Percentiles rank a stretch among this genome's conserved stretches.
Conservation (phyloP, 2,329 filamentous ascomycete species). For the Fusarium devonianum region DNA sequence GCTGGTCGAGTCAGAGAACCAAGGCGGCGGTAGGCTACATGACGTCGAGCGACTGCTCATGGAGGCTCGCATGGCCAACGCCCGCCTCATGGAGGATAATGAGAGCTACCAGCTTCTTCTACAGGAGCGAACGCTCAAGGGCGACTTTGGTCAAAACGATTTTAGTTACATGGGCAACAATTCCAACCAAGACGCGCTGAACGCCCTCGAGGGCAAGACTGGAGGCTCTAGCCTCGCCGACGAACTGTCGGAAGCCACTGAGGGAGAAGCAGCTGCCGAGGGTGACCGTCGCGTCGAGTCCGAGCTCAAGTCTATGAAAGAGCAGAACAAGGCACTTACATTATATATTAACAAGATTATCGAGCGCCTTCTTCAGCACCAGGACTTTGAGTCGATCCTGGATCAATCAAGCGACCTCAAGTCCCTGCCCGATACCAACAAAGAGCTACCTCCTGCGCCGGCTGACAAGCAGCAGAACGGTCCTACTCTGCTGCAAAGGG, state of each 20-base stretch:
- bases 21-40: constrained; percentile 84
- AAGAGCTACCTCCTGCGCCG: constrained; percentile 81
- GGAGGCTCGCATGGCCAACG: constrained; percentile 94
- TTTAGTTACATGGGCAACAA: constrained; percentile 72
- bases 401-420: constrained; percentile 73
- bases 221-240: constrained; percentile 76
- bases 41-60: constrained; percentile 91
- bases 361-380: constrained; percentile 89
- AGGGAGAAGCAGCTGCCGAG: constrained; percentile 62
- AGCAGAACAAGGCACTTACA: constrained; percentile 96
- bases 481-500: constrained; percentile 64
- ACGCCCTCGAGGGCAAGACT: constrained; percentile 65
- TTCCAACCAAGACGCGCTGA: constrained; percentile 70
- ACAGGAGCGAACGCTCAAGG: constrained; percentile 93
- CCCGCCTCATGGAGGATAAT: constrained; percentile 96
- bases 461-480: constrained; percentile 48
- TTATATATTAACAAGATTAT: constrained; percentile 99
- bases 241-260: constrained; percentile 77
- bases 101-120: constrained; percentile 96
- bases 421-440: constrained; percentile 66
- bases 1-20: constrained; percentile 91
- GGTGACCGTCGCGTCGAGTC: constrained; percentile 73
- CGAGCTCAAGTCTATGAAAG: constrained; percentile 81
- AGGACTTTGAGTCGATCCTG: constrained; percentile 93
- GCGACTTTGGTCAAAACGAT: constrained; percentile 84